Base-by-base conservation (phyloP, 1,284 basidiomycete genomes). In the Spongispora temasekensis region DNA sequence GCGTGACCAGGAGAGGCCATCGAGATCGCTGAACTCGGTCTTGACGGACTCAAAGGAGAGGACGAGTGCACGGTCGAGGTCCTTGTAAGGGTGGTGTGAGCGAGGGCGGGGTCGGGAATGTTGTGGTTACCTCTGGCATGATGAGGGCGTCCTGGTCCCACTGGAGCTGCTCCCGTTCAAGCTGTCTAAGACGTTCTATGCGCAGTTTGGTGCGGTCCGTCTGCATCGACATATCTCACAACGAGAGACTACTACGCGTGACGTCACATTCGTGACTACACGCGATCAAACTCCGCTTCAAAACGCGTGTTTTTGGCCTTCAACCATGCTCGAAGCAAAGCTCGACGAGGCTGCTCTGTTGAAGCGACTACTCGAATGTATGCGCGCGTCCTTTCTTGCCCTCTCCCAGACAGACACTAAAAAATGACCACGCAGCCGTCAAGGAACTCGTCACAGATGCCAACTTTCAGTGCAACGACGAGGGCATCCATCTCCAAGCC, bases 381-480 rank as follows among this genome's bases (percentile, higher is more conserved):
- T 37, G 88, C 42, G 19, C 5, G 42, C 42, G 3, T 12, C 23
- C 9, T 25, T 25, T 28, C 2, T 58, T 59, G 21, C 62, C 31
- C 6, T 23, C 8, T 25, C 37, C 54, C 51, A 55, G n/a, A n/a
- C n/a, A n/a, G n/a, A n/a, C n/a, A n/a, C n/a, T n/a, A n/a, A n/a
- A n/a, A n/a, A n/a, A n/a, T n/a, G n/a, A n/a, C 68, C 50, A 61
- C 19, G 10, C 37, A 40, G 97, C 97, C 63, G 90, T 99, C 85
- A 97, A 97, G 78, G 97, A 99, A 73, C 90, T 98, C 57, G 95
- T 99, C 56, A 90, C 94, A 13, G 97, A 99, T 75, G 97, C 95
- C 75, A 99, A 99, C 79, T 98, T 98, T 74, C 94, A 98, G 74
- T 98, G 96, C 78, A 94, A 89, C 65, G 97, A 99, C 66, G 95